These are phyloP conservation scores for Psidium guajava DNA, from an alignment of 345 rosid genomes.

Conservation along the genomic window DNA sequence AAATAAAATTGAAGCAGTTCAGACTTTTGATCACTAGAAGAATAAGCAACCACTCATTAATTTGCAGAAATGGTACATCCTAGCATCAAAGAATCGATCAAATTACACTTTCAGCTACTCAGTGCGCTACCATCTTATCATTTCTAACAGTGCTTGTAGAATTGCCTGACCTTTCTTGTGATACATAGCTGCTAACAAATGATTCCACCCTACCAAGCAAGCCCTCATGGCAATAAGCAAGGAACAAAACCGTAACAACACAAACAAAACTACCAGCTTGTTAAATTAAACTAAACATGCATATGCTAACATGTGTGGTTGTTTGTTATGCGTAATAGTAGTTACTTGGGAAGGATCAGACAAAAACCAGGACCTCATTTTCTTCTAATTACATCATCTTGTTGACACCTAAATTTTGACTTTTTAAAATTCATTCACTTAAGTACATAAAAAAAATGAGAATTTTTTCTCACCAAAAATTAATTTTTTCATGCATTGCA, in stretches of 20 bases:
- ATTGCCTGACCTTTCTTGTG: background rate
- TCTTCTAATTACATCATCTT: too few relatives aligned
- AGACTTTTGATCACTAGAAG: background rate
- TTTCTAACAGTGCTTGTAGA: background rate
- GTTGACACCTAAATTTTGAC: too few relatives aligned
- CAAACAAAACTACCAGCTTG: background rate
- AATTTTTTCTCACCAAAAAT: too few relatives aligned
- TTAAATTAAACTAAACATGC: too few relatives aligned
- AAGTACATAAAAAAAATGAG: too few relatives aligned
- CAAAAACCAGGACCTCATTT: too few relatives aligned
- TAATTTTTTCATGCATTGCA: too few relatives aligned
- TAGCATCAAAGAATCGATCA: background rate
- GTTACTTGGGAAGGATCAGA: too few relatives aligned
- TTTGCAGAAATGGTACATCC: background rate
- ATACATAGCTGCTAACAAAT: background rate
- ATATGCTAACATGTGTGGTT: too few relatives aligned
- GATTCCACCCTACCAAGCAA: background rate
- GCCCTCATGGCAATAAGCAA: background rate
- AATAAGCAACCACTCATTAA: background rate
- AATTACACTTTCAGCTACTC: background rate
- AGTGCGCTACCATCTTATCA: background rate
- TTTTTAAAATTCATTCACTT: too few relatives aligned
- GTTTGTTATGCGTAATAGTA: too few relatives aligned
- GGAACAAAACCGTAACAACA: background rate
- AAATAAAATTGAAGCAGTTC: constrained; percentile 5